phyloP scores from a whole-genome alignment of 148 eudicot genomes.

The Agrostemma githago region DNA sequence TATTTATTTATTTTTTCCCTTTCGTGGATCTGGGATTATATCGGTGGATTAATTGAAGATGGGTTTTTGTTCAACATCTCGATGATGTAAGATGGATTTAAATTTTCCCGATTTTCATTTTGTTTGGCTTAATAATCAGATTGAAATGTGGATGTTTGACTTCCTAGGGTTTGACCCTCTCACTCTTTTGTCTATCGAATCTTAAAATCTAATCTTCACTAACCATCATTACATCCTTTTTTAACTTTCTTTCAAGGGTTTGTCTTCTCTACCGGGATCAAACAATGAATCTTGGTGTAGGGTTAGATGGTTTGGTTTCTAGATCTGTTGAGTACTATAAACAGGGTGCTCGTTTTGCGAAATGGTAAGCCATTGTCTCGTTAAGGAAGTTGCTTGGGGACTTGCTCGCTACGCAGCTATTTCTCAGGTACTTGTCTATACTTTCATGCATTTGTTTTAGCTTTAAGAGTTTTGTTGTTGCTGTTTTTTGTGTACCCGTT shows the following conservation, averaged over 20 bases:
- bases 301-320: conserved; percentile 92
- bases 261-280: conserved; percentile 85
- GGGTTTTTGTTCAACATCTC: no score
- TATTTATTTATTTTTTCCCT: no score
- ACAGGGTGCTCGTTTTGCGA: conserved; percentile 98
- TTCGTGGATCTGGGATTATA: no score
- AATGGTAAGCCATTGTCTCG: conserved; percentile 59
- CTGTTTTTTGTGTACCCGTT: not conserved
- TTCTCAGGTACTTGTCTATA: conserved; percentile 52
- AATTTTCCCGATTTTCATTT: no score
- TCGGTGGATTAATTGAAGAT: no score
- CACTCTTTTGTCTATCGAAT: no score
- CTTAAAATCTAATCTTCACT: not conserved
- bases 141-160: no score
- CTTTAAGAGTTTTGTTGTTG: not conserved
- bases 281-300: conserved; percentile 98
- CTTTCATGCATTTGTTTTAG: not conserved
- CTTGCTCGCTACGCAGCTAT: conserved; percentile 98
- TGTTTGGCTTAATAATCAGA: no score
- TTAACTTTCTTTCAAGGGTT: conserved; percentile 50
- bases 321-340: conserved; percentile 92
- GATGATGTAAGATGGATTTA: no score
- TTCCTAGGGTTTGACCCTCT: no score
- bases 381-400: conserved; percentile 99
- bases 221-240: not conserved